Evolutionary conservation across 257 asterid genomes (phyloP).

Genomic region (Verbena officinalis): DNA sequence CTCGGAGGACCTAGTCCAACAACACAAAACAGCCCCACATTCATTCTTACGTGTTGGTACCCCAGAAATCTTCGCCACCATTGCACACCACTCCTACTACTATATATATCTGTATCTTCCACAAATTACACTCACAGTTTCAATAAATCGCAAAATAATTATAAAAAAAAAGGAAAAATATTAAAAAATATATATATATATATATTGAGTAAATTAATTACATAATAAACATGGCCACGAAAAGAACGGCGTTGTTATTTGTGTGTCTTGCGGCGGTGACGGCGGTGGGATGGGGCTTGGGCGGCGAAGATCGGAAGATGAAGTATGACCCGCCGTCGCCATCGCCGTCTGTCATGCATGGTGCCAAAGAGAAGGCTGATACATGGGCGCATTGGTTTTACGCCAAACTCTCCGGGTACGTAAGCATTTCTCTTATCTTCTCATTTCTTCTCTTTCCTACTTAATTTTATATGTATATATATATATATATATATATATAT

Average conservation of each 20-base stretch:
- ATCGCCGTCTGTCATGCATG: slow-evolving; percentile 4
- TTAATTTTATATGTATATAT: too few species aligned
- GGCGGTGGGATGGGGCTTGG: slow-evolving; percentile 28
- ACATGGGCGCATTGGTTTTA: slow-evolving; percentile 41
- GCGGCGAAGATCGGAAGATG: not conserved
- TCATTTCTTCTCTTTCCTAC: not conserved
- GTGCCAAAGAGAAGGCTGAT: slow-evolving; percentile 28
- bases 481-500: too few species aligned
- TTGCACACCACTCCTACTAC: not conserved
- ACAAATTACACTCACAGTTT: not conserved
- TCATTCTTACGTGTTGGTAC: not conserved
- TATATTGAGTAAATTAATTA: not conserved
- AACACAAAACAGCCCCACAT: not conserved
- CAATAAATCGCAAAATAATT: not conserved
- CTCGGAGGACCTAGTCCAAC: not conserved
- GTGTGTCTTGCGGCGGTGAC: slow-evolving; percentile 12
- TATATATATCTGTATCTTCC: not conserved
- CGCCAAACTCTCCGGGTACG: slow-evolving; percentile 31
- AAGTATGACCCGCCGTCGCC: not conserved
- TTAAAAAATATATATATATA: not conserved
- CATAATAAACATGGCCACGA: not conserved
- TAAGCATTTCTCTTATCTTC: not conserved
- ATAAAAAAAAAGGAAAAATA: not conserved
- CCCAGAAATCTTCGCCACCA: not conserved
- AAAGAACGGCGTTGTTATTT: not conserved